Evolutionary conservation across 345 rosid genomes (phyloP).

Genomic region (Salix dunnii): DNA sequence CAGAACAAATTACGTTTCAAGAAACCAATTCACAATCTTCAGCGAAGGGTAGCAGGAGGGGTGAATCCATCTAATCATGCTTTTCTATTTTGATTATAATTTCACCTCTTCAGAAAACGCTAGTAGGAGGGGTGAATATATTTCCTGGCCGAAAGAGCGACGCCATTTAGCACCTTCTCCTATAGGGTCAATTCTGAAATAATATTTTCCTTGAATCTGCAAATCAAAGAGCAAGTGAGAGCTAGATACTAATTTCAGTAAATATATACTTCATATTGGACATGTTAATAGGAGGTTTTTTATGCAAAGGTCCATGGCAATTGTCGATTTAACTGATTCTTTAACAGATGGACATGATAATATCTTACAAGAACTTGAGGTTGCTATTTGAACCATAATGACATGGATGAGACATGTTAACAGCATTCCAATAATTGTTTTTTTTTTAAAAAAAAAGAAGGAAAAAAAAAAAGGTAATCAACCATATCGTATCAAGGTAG

Average conservation of each 20-base stretch:
- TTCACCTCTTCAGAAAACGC: conserved; percentile 80
- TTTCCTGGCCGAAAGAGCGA: conserved; percentile 82
- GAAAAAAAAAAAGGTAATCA: background rate
- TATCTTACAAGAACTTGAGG: background rate
- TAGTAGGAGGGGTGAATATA: conserved; percentile 84
- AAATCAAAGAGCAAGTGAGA: conserved; percentile 10
- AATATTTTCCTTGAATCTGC: conserved; percentile 91
- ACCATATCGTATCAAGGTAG: background rate
- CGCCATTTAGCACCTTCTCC: conserved; percentile 98
- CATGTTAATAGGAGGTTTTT: background rate
- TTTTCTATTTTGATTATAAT: conserved; percentile 1
- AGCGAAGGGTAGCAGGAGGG: background rate
- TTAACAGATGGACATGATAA: background rate
- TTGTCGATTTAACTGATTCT: background rate
- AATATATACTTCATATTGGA: background rate
- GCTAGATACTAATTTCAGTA: background rate
- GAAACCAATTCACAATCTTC: conserved; percentile 1
- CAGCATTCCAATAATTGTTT: background rate
- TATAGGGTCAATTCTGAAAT: conserved; percentile 71
- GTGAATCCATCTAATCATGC: background rate
- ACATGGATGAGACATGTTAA: background rate
- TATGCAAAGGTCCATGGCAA: background rate
- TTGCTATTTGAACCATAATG: background rate
- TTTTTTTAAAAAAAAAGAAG: background rate
- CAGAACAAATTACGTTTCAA: conserved; percentile 3